A percentile compares a stretch with the other conserved stretches of the same genome.
Evolutionary conservation across 176 grass and related monocot genomes (phyloP).

Genomic region (Oryza australiensis): DNA sequence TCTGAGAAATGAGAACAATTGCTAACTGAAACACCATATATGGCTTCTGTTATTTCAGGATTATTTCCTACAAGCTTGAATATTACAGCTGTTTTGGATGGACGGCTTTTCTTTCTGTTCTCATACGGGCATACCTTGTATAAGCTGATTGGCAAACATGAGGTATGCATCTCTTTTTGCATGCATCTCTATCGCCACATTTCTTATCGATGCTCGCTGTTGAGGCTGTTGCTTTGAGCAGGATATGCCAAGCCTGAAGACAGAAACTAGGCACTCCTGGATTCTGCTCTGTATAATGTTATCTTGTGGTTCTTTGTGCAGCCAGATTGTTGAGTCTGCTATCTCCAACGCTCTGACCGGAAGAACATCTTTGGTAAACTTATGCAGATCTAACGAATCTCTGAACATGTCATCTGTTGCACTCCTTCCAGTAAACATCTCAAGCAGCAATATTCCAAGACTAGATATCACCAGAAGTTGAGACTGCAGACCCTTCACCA

Average conservation of each 20-base stretch:
- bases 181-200: neutral
- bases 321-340: constrained; percentile 20
- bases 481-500: neutral
- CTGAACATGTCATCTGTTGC: constrained; percentile 2
- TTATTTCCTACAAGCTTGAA: neutral
- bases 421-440: constrained; percentile 24
- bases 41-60: neutral
- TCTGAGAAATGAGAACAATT: neutral
- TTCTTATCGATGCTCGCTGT: neutral
- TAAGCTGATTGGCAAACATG: neutral
- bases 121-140: neutral
- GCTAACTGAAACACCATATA: neutral
- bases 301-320: neutral
- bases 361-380: neutral
- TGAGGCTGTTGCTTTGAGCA: constrained; percentile 27
- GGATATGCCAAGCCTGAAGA: constrained; percentile 19
- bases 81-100: neutral
- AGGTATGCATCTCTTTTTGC: constrained; percentile 24
- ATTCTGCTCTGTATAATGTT: neutral
- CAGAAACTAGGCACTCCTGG: constrained; percentile 1
- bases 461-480: constrained; percentile 36
- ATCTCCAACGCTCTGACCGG: constrained; percentile 15
- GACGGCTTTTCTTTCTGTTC: neutral
- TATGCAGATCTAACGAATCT: constrained; percentile 4
- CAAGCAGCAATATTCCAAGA: constrained; percentile 38